phyloP scores from a whole-genome alignment of 2,329 filamentous ascomycete genomes.

The Neocucurbitaria cava region DNA sequence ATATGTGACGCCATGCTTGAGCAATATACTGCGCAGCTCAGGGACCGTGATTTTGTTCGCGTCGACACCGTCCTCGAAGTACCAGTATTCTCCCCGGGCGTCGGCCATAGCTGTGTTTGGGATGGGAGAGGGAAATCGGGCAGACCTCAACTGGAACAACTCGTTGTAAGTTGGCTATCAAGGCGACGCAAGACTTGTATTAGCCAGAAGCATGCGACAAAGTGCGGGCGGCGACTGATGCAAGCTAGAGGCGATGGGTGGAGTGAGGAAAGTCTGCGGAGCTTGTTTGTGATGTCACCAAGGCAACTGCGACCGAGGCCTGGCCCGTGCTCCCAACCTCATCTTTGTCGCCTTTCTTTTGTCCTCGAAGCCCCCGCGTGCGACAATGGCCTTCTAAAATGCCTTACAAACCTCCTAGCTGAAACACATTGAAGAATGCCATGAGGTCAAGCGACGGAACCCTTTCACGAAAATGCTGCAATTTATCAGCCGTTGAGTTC shows the following conservation, averaged over 20 bases:
- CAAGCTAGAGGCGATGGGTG: constrained; percentile 3
- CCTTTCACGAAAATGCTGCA: no score
- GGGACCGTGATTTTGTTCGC: constrained; percentile 83
- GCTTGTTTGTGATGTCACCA: constrained; percentile 33
- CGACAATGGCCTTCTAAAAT: no score
- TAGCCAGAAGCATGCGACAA: neutral
- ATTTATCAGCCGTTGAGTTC: no score
- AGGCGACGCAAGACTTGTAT: neutral
- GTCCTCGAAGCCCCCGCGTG: no score
- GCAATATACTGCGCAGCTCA: constrained; percentile 86
- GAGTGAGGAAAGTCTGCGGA: constrained; percentile 17
- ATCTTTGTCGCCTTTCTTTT: neutral
- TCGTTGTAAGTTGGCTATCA: neutral
- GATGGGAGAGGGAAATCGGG: neutral
- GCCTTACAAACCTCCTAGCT: no score
- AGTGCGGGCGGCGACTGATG: constrained; percentile 3
- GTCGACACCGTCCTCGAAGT: constrained; percentile 88
- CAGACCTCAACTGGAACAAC: neutral
- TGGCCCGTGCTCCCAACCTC: neutral
- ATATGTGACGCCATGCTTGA: constrained; percentile 85
- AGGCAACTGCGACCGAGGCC: constrained; percentile 16
- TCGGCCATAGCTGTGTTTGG: constrained; percentile 35
- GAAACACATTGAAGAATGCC: no score
- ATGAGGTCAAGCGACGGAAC: no score
- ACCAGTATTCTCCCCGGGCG: constrained; percentile 56